Percentiles rank a stretch among this genome's conserved stretches.
Evolutionary conservation across 2,329 filamentous ascomycete species (phyloP).

Genomic region (Aspergillus sp.): DNA sequence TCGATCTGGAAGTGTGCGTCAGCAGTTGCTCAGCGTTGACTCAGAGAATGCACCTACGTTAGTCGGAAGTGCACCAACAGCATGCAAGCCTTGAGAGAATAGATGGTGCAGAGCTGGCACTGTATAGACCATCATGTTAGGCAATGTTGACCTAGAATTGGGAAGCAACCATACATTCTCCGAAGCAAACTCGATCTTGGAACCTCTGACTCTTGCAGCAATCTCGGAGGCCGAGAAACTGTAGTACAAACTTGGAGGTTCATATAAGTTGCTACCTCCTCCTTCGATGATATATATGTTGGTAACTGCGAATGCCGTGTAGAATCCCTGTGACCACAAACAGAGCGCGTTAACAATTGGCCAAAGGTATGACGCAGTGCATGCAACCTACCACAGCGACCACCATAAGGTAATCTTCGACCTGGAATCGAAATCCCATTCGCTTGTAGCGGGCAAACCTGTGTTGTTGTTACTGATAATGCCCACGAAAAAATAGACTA

Average conservation of each 20-base stretch:
- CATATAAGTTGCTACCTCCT: constrained; percentile 3
- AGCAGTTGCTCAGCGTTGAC: not conserved
- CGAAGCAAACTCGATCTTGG: constrained; percentile 9
- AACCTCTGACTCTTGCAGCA: not conserved
- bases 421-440: not conserved
- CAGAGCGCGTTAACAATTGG: not conserved
- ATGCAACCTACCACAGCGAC: constrained; percentile 1
- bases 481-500: not conserved
- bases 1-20: not conserved
- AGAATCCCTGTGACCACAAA: not conserved
- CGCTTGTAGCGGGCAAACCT: constrained; percentile 1
- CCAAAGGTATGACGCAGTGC: not conserved
- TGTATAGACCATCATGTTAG: not conserved
- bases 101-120: constrained; percentile 10
- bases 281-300: constrained; percentile 4
- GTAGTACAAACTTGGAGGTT: not conserved
- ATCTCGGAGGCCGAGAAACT: not conserved
- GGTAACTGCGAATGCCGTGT: constrained; percentile 4
- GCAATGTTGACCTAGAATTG: no score
- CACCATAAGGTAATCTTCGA: constrained; percentile 10
- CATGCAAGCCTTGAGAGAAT: constrained; percentile 7
- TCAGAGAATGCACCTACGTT: not conserved
- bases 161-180: not conserved
- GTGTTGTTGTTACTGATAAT: not conserved
- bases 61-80: constrained; percentile 9